Evolutionary conservation across 805 yeast species (phyloP).

Genomic region (Cyberlindnera xylosilytica): DNA sequence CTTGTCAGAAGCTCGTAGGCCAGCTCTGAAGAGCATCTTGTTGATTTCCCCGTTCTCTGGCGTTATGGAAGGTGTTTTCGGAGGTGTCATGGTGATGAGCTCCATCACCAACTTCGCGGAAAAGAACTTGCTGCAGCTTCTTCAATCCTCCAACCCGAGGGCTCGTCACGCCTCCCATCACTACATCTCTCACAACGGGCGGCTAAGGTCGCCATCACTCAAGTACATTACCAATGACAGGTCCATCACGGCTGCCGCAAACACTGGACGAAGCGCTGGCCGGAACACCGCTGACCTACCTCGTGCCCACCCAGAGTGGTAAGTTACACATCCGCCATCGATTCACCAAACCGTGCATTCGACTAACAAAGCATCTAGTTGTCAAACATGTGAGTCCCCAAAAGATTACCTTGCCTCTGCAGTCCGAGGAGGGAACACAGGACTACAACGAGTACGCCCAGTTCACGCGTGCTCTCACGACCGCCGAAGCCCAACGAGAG

Average conservation of each 20-base stretch:
- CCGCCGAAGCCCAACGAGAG: not conserved
- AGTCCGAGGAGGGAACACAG: constrained; percentile 1
- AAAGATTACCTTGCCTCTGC: not conserved
- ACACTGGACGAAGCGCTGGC: constrained; percentile 29
- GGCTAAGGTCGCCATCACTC: not conserved
- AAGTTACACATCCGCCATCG: too few relatives aligned
- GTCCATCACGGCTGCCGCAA: constrained; percentile 15
- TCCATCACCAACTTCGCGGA: too few relatives aligned
- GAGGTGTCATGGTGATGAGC: too few relatives aligned
- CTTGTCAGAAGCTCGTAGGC: too few relatives aligned
- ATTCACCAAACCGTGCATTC: too few relatives aligned
- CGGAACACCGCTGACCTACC: constrained; percentile 34
- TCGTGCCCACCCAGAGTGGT: constrained; percentile 40
- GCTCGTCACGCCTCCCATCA: too few relatives aligned
- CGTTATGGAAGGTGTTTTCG: too few relatives aligned
- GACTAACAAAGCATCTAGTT: constrained; percentile 13
- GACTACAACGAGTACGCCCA: constrained; percentile 3
- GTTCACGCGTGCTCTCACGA: not conserved
- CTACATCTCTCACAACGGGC: too few relatives aligned
- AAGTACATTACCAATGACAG: not conserved
- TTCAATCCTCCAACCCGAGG: too few relatives aligned
- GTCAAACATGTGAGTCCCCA: constrained; percentile 3
- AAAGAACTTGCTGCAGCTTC: too few relatives aligned
- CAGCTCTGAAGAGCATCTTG: too few relatives aligned
- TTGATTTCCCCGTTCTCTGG: too few relatives aligned